Percentiles rank a stretch among this genome's conserved stretches.
Conservation (phyloP, 2,329 filamentous ascomycete species). For the Diplodia mutila region DNA sequence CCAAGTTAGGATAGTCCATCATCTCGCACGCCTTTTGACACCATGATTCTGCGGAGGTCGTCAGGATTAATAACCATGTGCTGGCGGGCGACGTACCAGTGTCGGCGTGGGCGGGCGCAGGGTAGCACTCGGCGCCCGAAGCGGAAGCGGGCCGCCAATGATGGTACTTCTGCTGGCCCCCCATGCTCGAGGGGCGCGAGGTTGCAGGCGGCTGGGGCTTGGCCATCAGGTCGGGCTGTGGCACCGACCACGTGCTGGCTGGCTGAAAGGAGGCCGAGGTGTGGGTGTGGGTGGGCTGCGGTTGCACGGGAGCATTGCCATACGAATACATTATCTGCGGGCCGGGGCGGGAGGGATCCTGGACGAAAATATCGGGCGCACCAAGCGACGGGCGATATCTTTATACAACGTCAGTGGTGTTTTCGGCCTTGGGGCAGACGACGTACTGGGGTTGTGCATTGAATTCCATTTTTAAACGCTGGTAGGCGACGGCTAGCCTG, state of each 20-base stretch:
- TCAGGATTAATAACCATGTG: constrained; percentile 31
- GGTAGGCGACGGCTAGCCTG: constrained; percentile 11
- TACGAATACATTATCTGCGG: constrained; percentile 45
- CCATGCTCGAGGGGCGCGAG: constrained; percentile 23
- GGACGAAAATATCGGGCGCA: constrained; percentile 39
- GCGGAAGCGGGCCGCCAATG: constrained; percentile 30
- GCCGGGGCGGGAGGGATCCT: constrained; percentile 36
- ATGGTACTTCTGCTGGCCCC: constrained; percentile 15
- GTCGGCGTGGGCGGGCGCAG: constrained; percentile 39
- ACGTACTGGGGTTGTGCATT: constrained; percentile 48
- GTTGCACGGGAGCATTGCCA: constrained; percentile 34
- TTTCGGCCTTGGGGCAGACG: background rate
- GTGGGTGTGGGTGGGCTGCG: constrained; percentile 25
- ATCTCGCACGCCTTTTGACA: constrained; percentile 38
- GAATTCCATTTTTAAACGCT: constrained; percentile 45
- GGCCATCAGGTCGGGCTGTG: constrained; percentile 28
- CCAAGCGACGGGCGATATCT: constrained; percentile 44
- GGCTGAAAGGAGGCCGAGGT: constrained; percentile 32
- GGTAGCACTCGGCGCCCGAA: constrained; percentile 37
- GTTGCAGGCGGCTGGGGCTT: background rate
- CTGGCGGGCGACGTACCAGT: constrained; percentile 37
- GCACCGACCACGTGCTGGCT: constrained; percentile 28
- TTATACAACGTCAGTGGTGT: constrained; percentile 29
- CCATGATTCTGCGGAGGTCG: constrained; percentile 40
- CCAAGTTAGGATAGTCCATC: constrained; percentile 44